Conservation (phyloP, 2,329 filamentous ascomycete species). For the Allantophomopsis cytisporea region DNA sequence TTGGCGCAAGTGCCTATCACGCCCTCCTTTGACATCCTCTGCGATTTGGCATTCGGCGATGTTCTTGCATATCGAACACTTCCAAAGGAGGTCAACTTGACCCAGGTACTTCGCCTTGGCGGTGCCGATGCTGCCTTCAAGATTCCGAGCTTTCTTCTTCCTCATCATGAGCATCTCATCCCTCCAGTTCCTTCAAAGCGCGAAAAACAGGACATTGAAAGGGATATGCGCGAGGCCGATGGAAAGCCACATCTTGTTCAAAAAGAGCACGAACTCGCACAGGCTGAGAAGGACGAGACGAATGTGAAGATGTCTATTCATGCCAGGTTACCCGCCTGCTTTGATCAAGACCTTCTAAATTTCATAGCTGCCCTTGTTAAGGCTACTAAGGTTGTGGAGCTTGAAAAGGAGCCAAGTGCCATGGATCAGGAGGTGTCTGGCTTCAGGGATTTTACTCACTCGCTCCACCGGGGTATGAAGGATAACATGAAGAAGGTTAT, state of each 20-base stretch:
- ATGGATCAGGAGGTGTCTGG: conserved; percentile 16
- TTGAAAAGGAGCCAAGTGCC: conserved; percentile 25
- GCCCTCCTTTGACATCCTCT: conserved; percentile 31
- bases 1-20: conserved; percentile 32
- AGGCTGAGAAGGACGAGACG: conserved; percentile 29
- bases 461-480: conserved; percentile 20
- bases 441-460: conserved; percentile 16
- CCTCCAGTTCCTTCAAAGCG: conserved; percentile 23
- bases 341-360: conserved; percentile 36
- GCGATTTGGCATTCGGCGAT: conserved; percentile 28
- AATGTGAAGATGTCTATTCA: conserved; percentile 32
- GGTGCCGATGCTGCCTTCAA: conserved; percentile 33
- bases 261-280: conserved; percentile 23
- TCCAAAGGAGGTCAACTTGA: conserved; percentile 25
- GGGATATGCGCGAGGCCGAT: conserved; percentile 25
- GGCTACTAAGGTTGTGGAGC: conserved; percentile 39
- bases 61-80: conserved; percentile 33
- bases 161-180: conserved; percentile 38
- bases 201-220: conserved; percentile 18
- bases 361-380: conserved; percentile 41
- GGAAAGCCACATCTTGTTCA: conserved; percentile 27
- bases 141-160: conserved; percentile 33
- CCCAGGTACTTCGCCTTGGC: conserved; percentile 33
- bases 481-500: conserved; percentile 31
- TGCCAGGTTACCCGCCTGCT: conserved; percentile 30